phyloP scores from a whole-genome alignment of 495 filamentous ascomycete species.

The Aspergillus ostianus region DNA sequence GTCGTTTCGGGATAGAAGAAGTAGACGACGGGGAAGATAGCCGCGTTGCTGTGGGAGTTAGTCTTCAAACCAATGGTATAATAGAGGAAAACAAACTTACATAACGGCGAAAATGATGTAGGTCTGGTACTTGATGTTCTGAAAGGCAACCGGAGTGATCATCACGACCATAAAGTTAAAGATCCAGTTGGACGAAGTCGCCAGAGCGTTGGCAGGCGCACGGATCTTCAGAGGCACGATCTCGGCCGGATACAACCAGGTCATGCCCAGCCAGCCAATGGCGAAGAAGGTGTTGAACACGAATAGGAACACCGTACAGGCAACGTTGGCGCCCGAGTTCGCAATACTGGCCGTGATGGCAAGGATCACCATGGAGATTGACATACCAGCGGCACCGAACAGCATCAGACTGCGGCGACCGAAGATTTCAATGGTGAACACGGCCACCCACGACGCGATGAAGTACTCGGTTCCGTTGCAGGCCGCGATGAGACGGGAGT shows the following conservation, averaged over 20 bases:
- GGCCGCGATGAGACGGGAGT: constrained; percentile 67
- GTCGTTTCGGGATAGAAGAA: constrained; percentile 79
- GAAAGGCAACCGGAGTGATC: constrained; percentile 69
- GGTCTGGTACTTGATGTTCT: constrained; percentile 64
- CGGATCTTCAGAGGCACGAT: constrained; percentile 70
- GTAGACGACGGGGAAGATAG: constrained; percentile 67
- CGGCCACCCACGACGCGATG: constrained; percentile 66
- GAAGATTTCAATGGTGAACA: constrained; percentile 67
- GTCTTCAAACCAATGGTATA: constrained; percentile 8
- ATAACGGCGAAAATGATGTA: constrained; percentile 81
- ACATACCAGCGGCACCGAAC: constrained; percentile 69
- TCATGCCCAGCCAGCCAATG: constrained; percentile 75
- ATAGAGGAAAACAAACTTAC: constrained; percentile 27
- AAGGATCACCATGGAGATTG: constrained; percentile 65
- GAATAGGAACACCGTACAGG: constrained; percentile 63
- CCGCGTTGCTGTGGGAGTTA: constrained; percentile 54
- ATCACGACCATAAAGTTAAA: constrained; percentile 64
- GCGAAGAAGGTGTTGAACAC: constrained; percentile 78
- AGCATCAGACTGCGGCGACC: constrained; percentile 73
- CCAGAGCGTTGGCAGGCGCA: constrained; percentile 70
- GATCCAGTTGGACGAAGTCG: constrained; percentile 54
- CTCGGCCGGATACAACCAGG: constrained; percentile 73
- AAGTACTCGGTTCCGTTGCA: constrained; percentile 75
- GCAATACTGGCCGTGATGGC: constrained; percentile 45
- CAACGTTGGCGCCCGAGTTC: constrained; percentile 37